Conservation (phyloP, 148 eudicot genomes). For the Diospyros kaki region DNA sequence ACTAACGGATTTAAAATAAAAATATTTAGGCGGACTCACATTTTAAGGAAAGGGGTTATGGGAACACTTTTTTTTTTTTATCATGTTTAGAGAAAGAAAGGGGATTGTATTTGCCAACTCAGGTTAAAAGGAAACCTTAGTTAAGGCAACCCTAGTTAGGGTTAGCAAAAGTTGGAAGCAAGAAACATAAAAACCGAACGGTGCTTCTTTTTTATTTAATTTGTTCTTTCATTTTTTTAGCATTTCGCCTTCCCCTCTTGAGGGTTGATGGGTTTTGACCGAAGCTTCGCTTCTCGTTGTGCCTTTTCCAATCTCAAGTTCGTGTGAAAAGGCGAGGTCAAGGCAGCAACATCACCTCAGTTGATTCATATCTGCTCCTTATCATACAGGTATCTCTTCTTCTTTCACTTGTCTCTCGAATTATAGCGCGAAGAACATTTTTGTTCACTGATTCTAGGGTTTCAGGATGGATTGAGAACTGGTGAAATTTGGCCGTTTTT, state of each 20-base stretch:
- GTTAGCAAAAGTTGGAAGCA: slow-evolving; percentile 1
- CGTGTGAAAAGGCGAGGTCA: slow-evolving; percentile 28
- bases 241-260: slow-evolving; percentile 9
- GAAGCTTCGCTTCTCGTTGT: slow-evolving; percentile 11
- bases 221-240: background rate
- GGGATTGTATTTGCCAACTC: background rate
- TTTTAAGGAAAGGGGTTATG: too few relatives aligned
- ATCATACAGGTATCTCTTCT: background rate
- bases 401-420: slow-evolving; percentile 1
- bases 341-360: background rate
- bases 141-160: background rate
- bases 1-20: too few relatives aligned
- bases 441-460: slow-evolving; percentile 28
- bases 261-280: slow-evolving; percentile 29
- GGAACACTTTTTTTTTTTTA: too few relatives aligned
- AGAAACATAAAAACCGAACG: slow-evolving; percentile 4
- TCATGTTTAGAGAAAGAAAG: too few relatives aligned
- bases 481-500: background rate
- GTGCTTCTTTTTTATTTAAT: background rate
- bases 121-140: slow-evolving; percentile 9
- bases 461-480: slow-evolving; percentile 12
- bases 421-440: background rate
- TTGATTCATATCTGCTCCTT: slow-evolving; percentile 17
- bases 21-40: too few relatives aligned
- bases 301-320: slow-evolving; percentile 20